Conservation (phyloP, 1,284 basidiomycete genomes). For the Amylostereum areolatum region DNA sequence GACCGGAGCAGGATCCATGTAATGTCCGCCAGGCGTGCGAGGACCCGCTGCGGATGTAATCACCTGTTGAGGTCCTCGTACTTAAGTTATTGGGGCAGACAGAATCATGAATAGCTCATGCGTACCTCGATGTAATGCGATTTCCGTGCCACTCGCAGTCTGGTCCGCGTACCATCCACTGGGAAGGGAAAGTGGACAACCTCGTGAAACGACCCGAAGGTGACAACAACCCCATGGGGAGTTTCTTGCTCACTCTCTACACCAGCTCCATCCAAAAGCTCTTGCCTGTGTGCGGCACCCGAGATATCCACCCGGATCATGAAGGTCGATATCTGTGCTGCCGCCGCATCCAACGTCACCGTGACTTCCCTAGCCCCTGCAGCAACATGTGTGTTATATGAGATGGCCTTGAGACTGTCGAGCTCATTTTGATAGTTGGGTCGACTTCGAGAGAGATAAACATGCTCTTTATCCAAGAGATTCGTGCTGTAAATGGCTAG, state of each 20-base stretch:
- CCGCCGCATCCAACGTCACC: conserved; percentile 27
- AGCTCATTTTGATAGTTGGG: not conserved
- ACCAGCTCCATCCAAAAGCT: not conserved
- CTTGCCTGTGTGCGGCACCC: not conserved
- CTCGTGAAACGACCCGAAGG: conserved; percentile 19
- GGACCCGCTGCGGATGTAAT: conserved; percentile 19
- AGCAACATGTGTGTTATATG: not conserved
- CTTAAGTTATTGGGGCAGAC: conserved; percentile 15
- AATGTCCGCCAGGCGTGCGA: conserved; percentile 18
- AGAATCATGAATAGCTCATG: conserved; percentile 4
- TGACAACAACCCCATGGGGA: conserved; percentile 25
- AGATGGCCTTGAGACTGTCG: not conserved
- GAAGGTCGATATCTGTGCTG: conserved; percentile 14
- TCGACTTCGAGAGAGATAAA: conserved; percentile 1
- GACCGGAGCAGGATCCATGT: conserved; percentile 28
- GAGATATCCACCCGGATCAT: not conserved
- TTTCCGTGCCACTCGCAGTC: conserved; percentile 41
- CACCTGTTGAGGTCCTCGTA: conserved; percentile 16
- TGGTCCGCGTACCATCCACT: conserved; percentile 24
- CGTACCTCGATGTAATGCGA: conserved; percentile 47
- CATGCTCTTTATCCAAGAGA: not conserved
- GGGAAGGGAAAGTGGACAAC: conserved; percentile 29
- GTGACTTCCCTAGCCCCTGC: not conserved
- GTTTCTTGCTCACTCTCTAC: conserved; percentile 22
- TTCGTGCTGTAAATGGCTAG: not conserved